A percentile compares a stretch with the other conserved stretches of the same genome.
Conservation (phyloP, 257 asterid species). For the Buddleja alternifolia region DNA sequence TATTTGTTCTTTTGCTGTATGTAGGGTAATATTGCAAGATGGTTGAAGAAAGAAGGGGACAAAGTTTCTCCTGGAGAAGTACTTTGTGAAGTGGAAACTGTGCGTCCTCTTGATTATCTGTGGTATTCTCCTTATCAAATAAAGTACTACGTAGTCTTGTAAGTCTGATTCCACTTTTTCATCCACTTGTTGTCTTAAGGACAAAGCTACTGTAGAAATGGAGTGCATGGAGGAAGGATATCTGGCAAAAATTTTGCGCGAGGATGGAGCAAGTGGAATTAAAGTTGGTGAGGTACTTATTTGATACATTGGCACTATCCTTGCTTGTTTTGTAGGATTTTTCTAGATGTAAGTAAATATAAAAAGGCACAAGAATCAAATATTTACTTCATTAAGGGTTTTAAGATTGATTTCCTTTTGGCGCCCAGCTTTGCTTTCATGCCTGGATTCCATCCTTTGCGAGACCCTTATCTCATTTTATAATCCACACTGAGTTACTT, state of each 20-base stretch:
- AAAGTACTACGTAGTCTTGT: slow-evolving; percentile 19
- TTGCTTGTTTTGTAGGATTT: slow-evolving; percentile 18
- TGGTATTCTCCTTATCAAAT: slow-evolving; percentile 24
- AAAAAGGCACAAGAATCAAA: slow-evolving; percentile 8
- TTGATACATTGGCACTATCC: slow-evolving; percentile 13
- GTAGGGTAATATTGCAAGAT: slow-evolving; percentile 95
- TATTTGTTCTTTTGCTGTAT: slow-evolving; percentile 30
- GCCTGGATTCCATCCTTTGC: neutral
- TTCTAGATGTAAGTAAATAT: slow-evolving; percentile 4
- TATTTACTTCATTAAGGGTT: slow-evolving; percentile 6
- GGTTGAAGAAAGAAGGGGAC: slow-evolving; percentile 99
- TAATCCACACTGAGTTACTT: slow-evolving; percentile 16
- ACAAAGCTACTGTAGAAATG: slow-evolving; percentile 99
- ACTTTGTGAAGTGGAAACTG: slow-evolving; percentile 99
- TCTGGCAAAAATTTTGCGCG: slow-evolving; percentile 84
- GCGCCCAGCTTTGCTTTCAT: slow-evolving; percentile 2
- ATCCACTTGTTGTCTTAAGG: slow-evolving; percentile 47
- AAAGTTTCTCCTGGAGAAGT: slow-evolving; percentile 95
- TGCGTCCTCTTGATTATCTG: slow-evolving; percentile 40
- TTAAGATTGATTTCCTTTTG: neutral
- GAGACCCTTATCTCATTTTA: slow-evolving; percentile 1
- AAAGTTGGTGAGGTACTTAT: slow-evolving; percentile 96
- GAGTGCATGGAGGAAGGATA: slow-evolving; percentile 99
- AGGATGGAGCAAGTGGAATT: slow-evolving; percentile 93
- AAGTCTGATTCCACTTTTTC: slow-evolving; percentile 24